Percentiles rank a stretch among this genome's conserved stretches.
These are phyloP conservation scores for Pseudocercospora macadamiae DNA, from an alignment of 2,329 filamentous ascomycete species.

Conservation along the genomic window DNA sequence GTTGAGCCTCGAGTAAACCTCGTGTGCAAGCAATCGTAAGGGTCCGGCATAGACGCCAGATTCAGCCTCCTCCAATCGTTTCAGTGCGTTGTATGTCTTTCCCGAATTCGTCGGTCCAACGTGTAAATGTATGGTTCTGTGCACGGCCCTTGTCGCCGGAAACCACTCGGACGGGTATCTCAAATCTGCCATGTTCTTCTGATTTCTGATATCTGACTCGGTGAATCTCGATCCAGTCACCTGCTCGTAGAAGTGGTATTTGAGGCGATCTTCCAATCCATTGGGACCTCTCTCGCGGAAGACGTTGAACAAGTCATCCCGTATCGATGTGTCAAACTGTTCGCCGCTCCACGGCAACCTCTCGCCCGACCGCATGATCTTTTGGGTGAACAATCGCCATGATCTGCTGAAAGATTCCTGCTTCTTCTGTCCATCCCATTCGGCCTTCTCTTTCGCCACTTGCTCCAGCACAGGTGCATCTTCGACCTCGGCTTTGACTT, in stretches of 20 bases:
- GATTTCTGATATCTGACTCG: conserved; percentile 58
- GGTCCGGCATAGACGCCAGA: conserved; percentile 89
- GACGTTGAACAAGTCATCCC: conserved; percentile 21
- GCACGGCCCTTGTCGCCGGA: conserved; percentile 76
- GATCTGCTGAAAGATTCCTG: conserved; percentile 28
- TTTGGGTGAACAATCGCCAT: conserved; percentile 32
- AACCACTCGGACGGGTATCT: conserved; percentile 94
- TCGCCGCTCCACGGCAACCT: not conserved
- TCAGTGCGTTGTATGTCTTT: conserved; percentile 92
- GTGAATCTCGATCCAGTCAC: conserved; percentile 63
- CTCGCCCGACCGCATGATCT: conserved; percentile 43
- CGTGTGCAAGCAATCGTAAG: conserved; percentile 83
- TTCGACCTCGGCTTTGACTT: conserved; percentile 35
- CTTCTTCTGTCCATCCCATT: conserved; percentile 29
- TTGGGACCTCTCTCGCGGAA: conserved; percentile 26
- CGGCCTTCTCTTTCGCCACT: conserved; percentile 30
- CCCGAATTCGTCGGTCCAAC: conserved; percentile 97
- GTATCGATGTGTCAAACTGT: conserved; percentile 16
- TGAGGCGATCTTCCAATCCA: conserved; percentile 49
- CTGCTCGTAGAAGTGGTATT: conserved; percentile 69
- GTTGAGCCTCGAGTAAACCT: conserved; percentile 86
- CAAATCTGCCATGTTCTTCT: conserved; percentile 73
- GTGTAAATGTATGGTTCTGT: conserved; percentile 85
- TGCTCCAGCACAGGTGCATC: conserved; percentile 37
- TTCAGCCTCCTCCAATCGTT: conserved; percentile 75